Base-by-base conservation (phyloP, 2,329 filamentous ascomycete species). In the Metarhizium humberi region DNA sequence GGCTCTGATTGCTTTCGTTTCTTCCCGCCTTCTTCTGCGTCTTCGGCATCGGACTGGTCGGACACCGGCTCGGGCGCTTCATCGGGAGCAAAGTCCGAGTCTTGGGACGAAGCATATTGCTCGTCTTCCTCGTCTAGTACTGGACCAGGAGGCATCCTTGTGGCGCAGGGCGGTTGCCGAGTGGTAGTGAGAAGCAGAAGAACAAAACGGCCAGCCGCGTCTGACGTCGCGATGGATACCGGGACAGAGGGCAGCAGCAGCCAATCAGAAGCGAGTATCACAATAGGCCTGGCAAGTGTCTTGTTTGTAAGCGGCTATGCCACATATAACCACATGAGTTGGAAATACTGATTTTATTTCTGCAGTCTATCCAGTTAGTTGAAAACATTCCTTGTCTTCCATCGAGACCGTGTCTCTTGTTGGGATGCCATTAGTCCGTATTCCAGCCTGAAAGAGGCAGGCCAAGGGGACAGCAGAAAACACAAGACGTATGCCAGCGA, bases 51-150 rank as follows among this genome's bases (percentile, higher is more conserved):
- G 5, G 79, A 80, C 11, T 72, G 73, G 5, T 77, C 75, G 0
- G 75, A 77, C 14, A 70, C 74, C 16, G 72, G 76, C 36, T 74
- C 75, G n/a, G 69, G 65, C 32, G 65, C 76, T 18, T 75, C 74
- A 49, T 82, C 83, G n/a, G 80, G 81, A 29, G 84, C 79, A 58
- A 90, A 90, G 65, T 90, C 86, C 10, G 86, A 87, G 66, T 90
- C 87, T 61, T 89, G 83, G 3, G 85, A 85, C 2, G 86, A 88
- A 16, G 77, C 81, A 63, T 89, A 89, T 56, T 81, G 73, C 57
- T 81, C 78, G 36, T 81, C 77, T 25, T 78, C 75, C 18, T 78
- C 76, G 52, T 76, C 72, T 51, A 66, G 64, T 55, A 68, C 60
- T 20, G 69, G 67, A 50, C 76, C 74, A 50, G 69, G 63, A 13